Base-by-base conservation (phyloP, 805 yeast genomes). In the Pichia cephalocereana region DNA sequence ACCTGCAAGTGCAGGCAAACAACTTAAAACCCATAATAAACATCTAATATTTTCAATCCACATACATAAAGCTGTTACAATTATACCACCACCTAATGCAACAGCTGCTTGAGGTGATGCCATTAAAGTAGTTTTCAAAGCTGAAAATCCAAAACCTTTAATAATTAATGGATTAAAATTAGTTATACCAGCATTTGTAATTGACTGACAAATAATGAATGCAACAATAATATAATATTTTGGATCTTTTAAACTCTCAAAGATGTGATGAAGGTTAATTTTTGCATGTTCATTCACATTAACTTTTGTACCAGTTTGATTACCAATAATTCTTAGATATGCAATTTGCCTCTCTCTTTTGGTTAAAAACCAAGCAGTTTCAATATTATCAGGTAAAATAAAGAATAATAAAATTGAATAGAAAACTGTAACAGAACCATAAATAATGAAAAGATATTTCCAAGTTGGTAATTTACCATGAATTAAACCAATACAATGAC, bases 371-470 rank as follows among this genome's bases (percentile, higher is more conserved):
- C 64, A 64, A 8, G 76, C 73, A 38, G 57, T 59, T 18, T 61
- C 60, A 15, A 83, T 86, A 61, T 69, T 67, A 52, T 69, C 72
- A n/a, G 75, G 77, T 38, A 59, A 64, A 47, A 60, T 66, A 61
- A 51, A 70, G 17, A 60, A 43, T 34, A 61, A 48, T 15, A 56
- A 52, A 46, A 58, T 52, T 51, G 60, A 54, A 62, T 63, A 62
- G 23, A 54, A 56, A 12, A 81, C 64, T 2, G 86, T 80, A 51
- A 77, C 64, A 10, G 72, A 61, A 23, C 93, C 95, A 43, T 77
- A 74, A 37, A 80, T 68, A 40, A 84, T 65, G 59, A 77, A 83
- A 6, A 81, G 62, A 32, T 79, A 65, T 57, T 75, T 78, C 90
- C 90, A 84, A 8, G 82, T 72, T 2, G 61, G 65, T 6, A 79